Percentiles rank a stretch among this genome's conserved stretches.
Conservation (phyloP, 2,329 filamentous ascomycete genomes). For the Neodidymelliopsis sp. region DNA sequence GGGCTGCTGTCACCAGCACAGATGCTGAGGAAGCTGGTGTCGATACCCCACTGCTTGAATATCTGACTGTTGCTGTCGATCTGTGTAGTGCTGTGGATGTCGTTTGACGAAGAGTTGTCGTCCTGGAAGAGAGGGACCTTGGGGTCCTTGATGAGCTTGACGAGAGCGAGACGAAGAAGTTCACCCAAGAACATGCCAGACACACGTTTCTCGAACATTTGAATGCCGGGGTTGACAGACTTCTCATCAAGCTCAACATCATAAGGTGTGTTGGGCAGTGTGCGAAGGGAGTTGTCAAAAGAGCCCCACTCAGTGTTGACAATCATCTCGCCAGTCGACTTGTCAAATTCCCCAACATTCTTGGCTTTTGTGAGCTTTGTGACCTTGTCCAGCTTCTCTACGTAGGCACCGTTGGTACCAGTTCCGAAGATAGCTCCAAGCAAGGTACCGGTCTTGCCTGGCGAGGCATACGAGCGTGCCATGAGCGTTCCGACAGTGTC, state of each 20-base stretch:
- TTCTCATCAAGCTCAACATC: slow-evolving; percentile 79
- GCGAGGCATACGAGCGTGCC: slow-evolving; percentile 94
- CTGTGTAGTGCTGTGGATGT: slow-evolving; percentile 70
- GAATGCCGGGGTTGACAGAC: slow-evolving; percentile 89
- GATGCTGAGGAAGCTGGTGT: slow-evolving; percentile 88
- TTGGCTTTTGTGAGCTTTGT: slow-evolving; percentile 70
- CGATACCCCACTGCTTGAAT: slow-evolving; percentile 84
- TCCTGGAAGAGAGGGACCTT: slow-evolving; percentile 77
- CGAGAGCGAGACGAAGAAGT: slow-evolving; percentile 79
- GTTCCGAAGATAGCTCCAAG: slow-evolving; percentile 98
- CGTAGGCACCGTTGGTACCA: slow-evolving; percentile 95
- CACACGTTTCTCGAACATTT: slow-evolving; percentile 99
- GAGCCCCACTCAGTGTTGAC: slow-evolving; percentile 99
- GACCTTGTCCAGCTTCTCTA: slow-evolving; percentile 87
- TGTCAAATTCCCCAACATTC: slow-evolving; percentile 69
- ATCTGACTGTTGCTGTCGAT: slow-evolving; percentile 65
- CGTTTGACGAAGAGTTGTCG: slow-evolving; percentile 74
- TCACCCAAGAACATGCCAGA: slow-evolving; percentile 99
- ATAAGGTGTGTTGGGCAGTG: slow-evolving; percentile 85
- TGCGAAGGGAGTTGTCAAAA: slow-evolving; percentile 91
- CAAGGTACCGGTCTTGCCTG: slow-evolving; percentile 83
- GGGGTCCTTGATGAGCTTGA: slow-evolving; percentile 74
- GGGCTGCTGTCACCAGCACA: slow-evolving; percentile 81
- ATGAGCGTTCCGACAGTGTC: slow-evolving; percentile 98
- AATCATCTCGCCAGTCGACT: slow-evolving; percentile 89